Evolutionary conservation across 495 filamentous ascomycete genomes (phyloP).

Genomic region (Halenospora varia): DNA sequence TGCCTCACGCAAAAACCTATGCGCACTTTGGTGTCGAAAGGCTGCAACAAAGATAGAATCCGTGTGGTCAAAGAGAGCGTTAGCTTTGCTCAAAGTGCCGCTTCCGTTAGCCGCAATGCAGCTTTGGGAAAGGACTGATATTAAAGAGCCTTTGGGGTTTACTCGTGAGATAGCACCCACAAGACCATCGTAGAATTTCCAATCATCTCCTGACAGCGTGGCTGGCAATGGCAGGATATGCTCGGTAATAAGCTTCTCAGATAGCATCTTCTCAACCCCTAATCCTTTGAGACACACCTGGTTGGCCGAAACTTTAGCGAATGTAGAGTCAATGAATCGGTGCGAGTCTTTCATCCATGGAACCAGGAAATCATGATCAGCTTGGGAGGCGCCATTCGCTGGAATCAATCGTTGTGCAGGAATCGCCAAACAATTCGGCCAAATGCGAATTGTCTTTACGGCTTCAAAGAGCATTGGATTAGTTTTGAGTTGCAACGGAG

Average conservation of each 20-base stretch:
- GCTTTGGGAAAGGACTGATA: not conserved
- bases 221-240: conserved; percentile 16
- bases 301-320: not conserved
- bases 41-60: conserved; percentile 19
- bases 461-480: conserved; percentile 1
- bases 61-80: conserved; percentile 15
- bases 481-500: not conserved
- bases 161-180: not conserved
- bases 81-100: not conserved
- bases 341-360: conserved; percentile 18
- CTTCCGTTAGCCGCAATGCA: conserved; percentile 17
- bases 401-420: conserved; percentile 4
- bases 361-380: conserved; percentile 2
- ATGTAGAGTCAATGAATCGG: conserved; percentile 8
- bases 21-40: conserved; percentile 10
- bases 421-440: conserved; percentile 2
- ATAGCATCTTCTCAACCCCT: conserved; percentile 2
- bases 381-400: conserved; percentile 6
- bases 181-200: conserved; percentile 4
- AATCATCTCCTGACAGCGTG: not conserved
- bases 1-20: conserved; percentile 10
- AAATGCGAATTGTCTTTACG: conserved; percentile 9
- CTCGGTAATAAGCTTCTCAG: conserved; percentile 5
- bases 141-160: not conserved
- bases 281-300: conserved; percentile 5